phyloP scores from a whole-genome alignment of 768 basidiomycete genomes.

The Podaxis carcinomalis region DNA sequence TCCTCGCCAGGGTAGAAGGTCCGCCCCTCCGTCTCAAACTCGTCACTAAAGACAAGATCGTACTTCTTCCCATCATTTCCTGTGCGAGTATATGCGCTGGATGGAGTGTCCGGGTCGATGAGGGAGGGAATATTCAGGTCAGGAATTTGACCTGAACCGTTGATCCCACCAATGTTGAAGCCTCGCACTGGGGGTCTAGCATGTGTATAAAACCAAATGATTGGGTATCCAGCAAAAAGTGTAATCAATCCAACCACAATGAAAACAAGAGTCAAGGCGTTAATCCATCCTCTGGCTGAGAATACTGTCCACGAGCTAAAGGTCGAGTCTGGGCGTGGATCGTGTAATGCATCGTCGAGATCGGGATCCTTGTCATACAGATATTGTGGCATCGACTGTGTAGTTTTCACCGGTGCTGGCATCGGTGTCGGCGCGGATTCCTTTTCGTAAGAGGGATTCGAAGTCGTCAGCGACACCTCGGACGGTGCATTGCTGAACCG shows the following conservation, averaged over 20 bases:
- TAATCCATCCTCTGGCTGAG: slow-evolving; percentile 79
- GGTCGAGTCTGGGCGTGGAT: slow-evolving; percentile 64
- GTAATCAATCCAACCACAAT: slow-evolving; percentile 64
- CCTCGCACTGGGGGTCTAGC: slow-evolving; percentile 30
- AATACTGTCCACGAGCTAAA: slow-evolving; percentile 54
- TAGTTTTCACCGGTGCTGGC: slow-evolving; percentile 36
- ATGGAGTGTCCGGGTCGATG: slow-evolving; percentile 73
- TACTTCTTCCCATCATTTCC: slow-evolving; percentile 76
- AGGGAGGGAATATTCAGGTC: slow-evolving; percentile 57
- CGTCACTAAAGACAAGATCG: slow-evolving; percentile 82
- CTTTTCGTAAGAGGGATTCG: slow-evolving; percentile 9
- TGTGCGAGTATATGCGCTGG: slow-evolving; percentile 43
- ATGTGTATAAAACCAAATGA: slow-evolving; percentile 52
- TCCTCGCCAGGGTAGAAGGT: slow-evolving; percentile 69
- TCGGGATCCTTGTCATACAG: slow-evolving; percentile 85
- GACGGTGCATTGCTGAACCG: slow-evolving; percentile 54
- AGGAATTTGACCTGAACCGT: slow-evolving; percentile 82
- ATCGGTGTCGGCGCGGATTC: slow-evolving; percentile 16
- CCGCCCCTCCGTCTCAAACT: slow-evolving; percentile 51
- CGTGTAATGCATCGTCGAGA: slow-evolving; percentile 86
- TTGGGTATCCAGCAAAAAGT: slow-evolving; percentile 87
- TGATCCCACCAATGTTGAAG: slow-evolving; percentile 83
- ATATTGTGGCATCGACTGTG: slow-evolving; percentile 60
- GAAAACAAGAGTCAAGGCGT: slow-evolving; percentile 64
- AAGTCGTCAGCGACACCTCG: slow-evolving; percentile 29